Percentiles rank a stretch among this genome's conserved stretches.
Conservation (phyloP, 768 basidiomycete species). For the Podaxis carcinomalis region DNA sequence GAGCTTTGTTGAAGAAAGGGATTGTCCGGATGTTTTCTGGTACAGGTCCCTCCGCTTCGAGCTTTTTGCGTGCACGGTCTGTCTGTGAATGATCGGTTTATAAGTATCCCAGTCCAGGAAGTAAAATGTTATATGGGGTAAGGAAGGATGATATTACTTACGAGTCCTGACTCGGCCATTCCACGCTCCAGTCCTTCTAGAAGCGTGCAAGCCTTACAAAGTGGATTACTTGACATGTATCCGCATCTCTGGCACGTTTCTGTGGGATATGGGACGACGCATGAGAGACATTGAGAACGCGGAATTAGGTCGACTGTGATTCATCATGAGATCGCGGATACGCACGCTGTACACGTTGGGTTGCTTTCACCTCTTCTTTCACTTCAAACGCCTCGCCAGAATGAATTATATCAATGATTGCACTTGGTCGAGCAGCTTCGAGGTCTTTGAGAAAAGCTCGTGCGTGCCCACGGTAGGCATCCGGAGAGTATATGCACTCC, state of each 20-base stretch:
- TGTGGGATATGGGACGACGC: conserved; percentile 24
- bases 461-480: conserved; percentile 97
- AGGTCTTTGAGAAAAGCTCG: conserved; percentile 92
- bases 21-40: conserved; percentile 75
- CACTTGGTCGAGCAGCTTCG: conserved; percentile 89
- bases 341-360: conserved; percentile 83
- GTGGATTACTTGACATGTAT: conserved; percentile 93
- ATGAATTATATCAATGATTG: conserved; percentile 97
- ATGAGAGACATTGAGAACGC: not conserved
- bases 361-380: conserved; percentile 77
- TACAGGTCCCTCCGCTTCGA: conserved; percentile 53
- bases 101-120: conserved; percentile 12
- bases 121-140: conserved; percentile 3
- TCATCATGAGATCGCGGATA: conserved; percentile 12
- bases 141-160: conserved; percentile 26
- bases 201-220: conserved; percentile 93
- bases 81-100: conserved; percentile 37
- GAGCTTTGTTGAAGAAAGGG: conserved; percentile 53
- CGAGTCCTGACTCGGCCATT: conserved; percentile 58
- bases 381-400: conserved; percentile 92
- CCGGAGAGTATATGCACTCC: conserved; percentile 98
- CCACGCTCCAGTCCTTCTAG: conserved; percentile 90
- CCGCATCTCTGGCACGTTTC: conserved; percentile 91
- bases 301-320: conserved; percentile 6
- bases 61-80: conserved; percentile 60